phyloP scores from a whole-genome alignment of 2,329 filamentous ascomycete genomes.

The Thelonectria discophora region DNA sequence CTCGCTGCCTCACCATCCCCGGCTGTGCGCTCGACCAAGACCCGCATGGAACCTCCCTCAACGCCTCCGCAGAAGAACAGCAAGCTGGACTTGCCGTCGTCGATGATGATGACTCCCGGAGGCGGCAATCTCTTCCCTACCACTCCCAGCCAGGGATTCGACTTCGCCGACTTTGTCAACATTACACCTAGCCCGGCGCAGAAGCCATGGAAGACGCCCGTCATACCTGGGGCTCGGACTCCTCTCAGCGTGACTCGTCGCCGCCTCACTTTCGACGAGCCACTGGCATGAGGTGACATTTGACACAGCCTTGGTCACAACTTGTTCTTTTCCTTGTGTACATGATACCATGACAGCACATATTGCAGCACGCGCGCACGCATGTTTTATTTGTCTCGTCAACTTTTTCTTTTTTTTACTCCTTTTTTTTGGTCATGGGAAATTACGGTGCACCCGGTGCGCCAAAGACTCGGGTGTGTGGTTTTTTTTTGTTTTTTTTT shows the following conservation, averaged over 20 bases:
- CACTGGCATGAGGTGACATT: conserved; percentile 45
- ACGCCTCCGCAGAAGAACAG: conserved; percentile 77
- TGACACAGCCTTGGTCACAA: conserved; percentile 17
- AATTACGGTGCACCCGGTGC: conserved; percentile 29
- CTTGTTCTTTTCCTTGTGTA: conserved; percentile 39
- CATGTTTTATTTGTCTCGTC: conserved; percentile 23
- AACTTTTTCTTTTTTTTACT: conserved; percentile 18
- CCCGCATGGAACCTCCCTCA: conserved; percentile 72
- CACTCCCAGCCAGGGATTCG: conserved; percentile 85
- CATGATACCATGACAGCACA: conserved; percentile 51
- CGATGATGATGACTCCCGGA: conserved; percentile 88
- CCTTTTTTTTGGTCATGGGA: conserved; percentile 13
- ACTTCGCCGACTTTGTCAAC: conserved; percentile 97
- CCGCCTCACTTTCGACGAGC: conserved; percentile 82
- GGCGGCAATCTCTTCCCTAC: conserved; percentile 74
- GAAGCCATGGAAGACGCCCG: conserved; percentile 85
- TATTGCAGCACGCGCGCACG: conserved; percentile 37
- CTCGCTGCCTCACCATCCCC: conserved; percentile 92
- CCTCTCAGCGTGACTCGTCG: conserved; percentile 75
- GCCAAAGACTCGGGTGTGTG: conserved; percentile 26
- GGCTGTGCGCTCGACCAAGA: conserved; percentile 63
- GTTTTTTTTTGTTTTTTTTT: conserved; percentile 25
- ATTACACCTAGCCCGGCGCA: conserved; percentile 96
- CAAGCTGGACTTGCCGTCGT: conserved; percentile 77
- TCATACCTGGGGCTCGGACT: conserved; percentile 60